These are phyloP conservation scores for Neoascochyta sp. DNA, from an alignment of 2,329 filamentous ascomycete genomes.

Conservation along the genomic window DNA sequence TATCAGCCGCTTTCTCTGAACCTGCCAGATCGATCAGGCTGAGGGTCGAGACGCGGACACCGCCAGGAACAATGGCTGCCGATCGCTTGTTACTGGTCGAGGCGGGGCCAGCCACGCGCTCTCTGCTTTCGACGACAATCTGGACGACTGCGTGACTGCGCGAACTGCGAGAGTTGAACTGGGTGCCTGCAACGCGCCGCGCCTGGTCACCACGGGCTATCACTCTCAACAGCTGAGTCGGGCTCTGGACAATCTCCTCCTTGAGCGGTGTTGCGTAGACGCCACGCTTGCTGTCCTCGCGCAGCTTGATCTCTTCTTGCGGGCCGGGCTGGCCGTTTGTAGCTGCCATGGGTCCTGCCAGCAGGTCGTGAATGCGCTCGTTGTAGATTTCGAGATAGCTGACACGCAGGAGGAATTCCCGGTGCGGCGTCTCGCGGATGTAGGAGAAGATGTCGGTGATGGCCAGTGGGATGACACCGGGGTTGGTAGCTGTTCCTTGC, in stretches of 20 bases:
- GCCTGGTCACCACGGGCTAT: slow-evolving; percentile 93
- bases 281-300: slow-evolving; percentile 92
- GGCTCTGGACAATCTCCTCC: slow-evolving; percentile 97
- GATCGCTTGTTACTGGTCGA: slow-evolving; percentile 42
- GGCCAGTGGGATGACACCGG: slow-evolving; percentile 92
- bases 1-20: slow-evolving; percentile 92
- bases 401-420: slow-evolving; percentile 90
- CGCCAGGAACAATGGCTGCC: slow-evolving; percentile 63
- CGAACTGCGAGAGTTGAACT: slow-evolving; percentile 94
- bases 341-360: slow-evolving; percentile 67
- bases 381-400: slow-evolving; percentile 99
- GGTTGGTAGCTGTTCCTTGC: slow-evolving; percentile 94
- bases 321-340: slow-evolving; percentile 45
- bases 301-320: slow-evolving; percentile 93
- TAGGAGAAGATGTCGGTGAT: slow-evolving; percentile 99
- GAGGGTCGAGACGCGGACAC: slow-evolving; percentile 89
- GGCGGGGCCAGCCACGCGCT: slow-evolving; percentile 62
- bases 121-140: slow-evolving; percentile 95
- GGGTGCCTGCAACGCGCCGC: slow-evolving; percentile 84
- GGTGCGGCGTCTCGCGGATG: slow-evolving; percentile 90
- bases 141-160: slow-evolving; percentile 98
- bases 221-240: slow-evolving; percentile 88
- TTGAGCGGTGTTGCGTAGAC: slow-evolving; percentile 95
- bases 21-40: slow-evolving; percentile 95
- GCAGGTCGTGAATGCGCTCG: slow-evolving; percentile 89